These are phyloP conservation scores for Vigna hirtella DNA, from an alignment of 306 rosid species.

Conservation along the genomic window DNA sequence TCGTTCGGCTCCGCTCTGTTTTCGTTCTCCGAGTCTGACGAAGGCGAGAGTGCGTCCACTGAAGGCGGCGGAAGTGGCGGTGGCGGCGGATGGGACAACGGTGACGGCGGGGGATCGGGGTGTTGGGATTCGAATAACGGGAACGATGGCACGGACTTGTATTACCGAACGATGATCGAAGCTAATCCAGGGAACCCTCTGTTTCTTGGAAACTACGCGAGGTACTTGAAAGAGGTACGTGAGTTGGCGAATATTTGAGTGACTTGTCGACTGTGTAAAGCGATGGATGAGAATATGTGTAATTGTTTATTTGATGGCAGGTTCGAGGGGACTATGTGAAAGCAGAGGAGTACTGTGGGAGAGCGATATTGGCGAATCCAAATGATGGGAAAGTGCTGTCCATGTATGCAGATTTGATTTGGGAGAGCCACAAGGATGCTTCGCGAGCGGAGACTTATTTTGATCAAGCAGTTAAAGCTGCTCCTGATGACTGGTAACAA, in stretches of 20 bases:
- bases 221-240: conserved; percentile 77
- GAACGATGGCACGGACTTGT: conserved; percentile 55
- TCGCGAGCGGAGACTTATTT: conserved; percentile 71
- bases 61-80: conserved; percentile 32
- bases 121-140: conserved; percentile 67
- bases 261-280: not conserved
- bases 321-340: conserved; percentile 66
- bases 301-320: conserved; percentile 38
- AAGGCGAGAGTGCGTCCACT: conserved; percentile 36
- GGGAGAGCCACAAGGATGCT: conserved; percentile 79
- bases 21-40: conserved; percentile 53
- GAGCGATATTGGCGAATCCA: conserved; percentile 82
- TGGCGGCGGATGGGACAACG: conserved; percentile 60
- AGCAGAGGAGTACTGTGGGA: conserved; percentile 89
- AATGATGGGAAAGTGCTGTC: conserved; percentile 69
- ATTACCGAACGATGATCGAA: conserved; percentile 71
- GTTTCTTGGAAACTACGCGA: conserved; percentile 81
- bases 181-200: conserved; percentile 81
- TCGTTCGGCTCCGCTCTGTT: conserved; percentile 55
- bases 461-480: conserved; percentile 75
- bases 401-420: conserved; percentile 82
- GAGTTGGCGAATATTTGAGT: not conserved
- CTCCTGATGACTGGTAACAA: conserved; percentile 78
- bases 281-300: not conserved
- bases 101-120: conserved; percentile 58